Conservation (phyloP, 2,329 filamentous ascomycete genomes). For the Talaromyces sp. region DNA sequence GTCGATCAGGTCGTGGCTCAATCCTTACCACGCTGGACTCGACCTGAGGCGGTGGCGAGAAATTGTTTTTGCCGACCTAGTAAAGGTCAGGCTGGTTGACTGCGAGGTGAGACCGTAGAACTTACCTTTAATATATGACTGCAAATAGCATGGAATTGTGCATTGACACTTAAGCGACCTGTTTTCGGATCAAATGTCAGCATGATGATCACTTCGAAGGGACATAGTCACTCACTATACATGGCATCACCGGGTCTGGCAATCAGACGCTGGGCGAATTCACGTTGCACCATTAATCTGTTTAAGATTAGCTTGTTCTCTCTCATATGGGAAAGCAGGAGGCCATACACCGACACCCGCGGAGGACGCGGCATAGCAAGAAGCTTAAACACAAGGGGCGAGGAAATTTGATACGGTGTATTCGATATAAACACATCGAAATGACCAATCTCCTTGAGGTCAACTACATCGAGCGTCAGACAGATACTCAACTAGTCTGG, state of each 20-base stretch:
- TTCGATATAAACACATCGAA: constrained; percentile 83
- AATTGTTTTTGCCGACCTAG: constrained; percentile 83
- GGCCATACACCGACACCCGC: constrained; percentile 49
- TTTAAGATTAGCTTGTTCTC: constrained; percentile 68
- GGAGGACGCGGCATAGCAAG: constrained; percentile 77
- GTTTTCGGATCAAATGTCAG: background rate
- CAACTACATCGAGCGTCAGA: background rate
- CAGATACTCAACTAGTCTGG: background rate
- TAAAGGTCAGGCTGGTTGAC: background rate
- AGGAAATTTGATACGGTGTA: constrained; percentile 77
- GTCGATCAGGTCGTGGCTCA: constrained; percentile 77
- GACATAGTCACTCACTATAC: constrained; percentile 53
- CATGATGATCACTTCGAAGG: background rate
- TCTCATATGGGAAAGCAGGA: constrained; percentile 54
- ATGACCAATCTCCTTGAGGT: constrained; percentile 14
- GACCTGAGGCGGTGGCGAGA: constrained; percentile 88
- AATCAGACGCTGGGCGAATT: constrained; percentile 86
- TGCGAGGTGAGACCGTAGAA: background rate
- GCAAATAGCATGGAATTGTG: constrained; percentile 81
- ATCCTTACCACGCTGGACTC: constrained; percentile 87
- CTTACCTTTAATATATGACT: constrained; percentile 46
- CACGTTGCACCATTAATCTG: constrained; percentile 93
- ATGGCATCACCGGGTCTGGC: constrained; percentile 82
- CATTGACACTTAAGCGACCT: constrained; percentile 76
- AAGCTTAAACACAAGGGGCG: constrained; percentile 85